Conservation (phyloP, 148 eudicot species). For the Rhododendron griersonianum region DNA sequence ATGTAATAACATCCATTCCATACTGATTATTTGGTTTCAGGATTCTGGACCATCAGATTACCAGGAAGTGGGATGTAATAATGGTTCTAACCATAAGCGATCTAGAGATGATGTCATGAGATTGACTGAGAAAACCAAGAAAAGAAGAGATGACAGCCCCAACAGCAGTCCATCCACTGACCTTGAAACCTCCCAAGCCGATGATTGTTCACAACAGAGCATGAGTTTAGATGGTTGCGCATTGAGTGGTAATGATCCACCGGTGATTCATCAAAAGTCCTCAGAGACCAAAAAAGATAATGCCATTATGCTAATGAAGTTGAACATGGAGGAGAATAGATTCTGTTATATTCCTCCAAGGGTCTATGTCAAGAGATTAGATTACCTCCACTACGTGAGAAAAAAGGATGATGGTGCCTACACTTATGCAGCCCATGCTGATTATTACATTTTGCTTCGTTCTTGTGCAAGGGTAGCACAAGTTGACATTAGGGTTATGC, state of each 20-base stretch:
- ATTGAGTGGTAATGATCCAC: slow-evolving; percentile 12
- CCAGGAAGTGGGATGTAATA: neutral
- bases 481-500: slow-evolving; percentile 71
- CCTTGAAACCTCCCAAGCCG: neutral
- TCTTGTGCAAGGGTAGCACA: slow-evolving; percentile 66
- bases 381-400: slow-evolving; percentile 51
- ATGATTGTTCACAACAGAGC: slow-evolving; percentile 12
- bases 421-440: slow-evolving; percentile 65
- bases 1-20: neutral
- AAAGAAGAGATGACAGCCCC: slow-evolving; percentile 18
- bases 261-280: neutral
- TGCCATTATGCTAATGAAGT: slow-evolving; percentile 45
- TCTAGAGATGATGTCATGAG: slow-evolving; percentile 19
- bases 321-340: slow-evolving; percentile 70
- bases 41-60: slow-evolving; percentile 25
- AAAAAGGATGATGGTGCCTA: slow-evolving; percentile 54
- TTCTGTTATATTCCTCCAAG: slow-evolving; percentile 82
- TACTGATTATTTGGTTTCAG: slow-evolving; percentile 24
- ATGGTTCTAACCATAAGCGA: slow-evolving; percentile 32
- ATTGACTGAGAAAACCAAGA: slow-evolving; percentile 15
- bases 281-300: slow-evolving; percentile 19
- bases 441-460: slow-evolving; percentile 77
- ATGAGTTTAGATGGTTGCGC: slow-evolving; percentile 10
- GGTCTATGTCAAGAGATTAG: slow-evolving; percentile 42
- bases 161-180: slow-evolving; percentile 16